phyloP scores from a whole-genome alignment of 164 flowering plant genomes.

The Liriodendron chinense region DNA sequence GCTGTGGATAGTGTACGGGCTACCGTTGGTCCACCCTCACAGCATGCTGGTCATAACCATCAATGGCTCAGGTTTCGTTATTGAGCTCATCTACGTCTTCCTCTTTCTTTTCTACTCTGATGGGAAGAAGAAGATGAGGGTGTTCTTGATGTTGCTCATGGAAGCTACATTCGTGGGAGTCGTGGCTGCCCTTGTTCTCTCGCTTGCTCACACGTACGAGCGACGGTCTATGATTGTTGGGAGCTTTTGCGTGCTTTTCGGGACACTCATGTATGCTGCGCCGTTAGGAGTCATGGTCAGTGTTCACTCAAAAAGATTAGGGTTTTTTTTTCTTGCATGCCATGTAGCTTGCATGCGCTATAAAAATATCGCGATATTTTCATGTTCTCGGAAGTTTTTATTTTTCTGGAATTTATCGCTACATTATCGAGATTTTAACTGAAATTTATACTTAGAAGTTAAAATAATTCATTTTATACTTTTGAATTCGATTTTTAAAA shows the following conservation, averaged over 20 bases:
- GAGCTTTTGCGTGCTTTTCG: constrained; percentile 39
- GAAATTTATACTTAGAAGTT: too few relatives aligned
- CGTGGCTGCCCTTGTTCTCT: constrained; percentile 34
- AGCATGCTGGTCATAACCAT: constrained; percentile 66
- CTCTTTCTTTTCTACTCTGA: constrained; percentile 52
- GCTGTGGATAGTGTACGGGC: constrained; percentile 76
- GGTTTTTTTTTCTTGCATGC: too few relatives aligned
- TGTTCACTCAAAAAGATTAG: too few relatives aligned
- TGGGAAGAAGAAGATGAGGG: constrained; percentile 33
- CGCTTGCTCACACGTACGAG: constrained; percentile 34
- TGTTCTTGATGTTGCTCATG: constrained; percentile 24
- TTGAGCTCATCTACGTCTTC: constrained; percentile 51
- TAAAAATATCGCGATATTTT: too few relatives aligned
- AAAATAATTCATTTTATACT: too few relatives aligned
- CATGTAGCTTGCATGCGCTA: too few relatives aligned
- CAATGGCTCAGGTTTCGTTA: constrained; percentile 52
- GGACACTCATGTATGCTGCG: constrained; percentile 63
- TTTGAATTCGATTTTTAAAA: too few relatives aligned
- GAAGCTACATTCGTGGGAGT: constrained; percentile 36
- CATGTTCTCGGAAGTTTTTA: too few relatives aligned
- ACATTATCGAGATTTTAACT: too few relatives aligned
- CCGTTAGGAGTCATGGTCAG: constrained; percentile 73
- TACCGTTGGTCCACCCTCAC: constrained; percentile 69
- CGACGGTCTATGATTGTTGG: constrained; percentile 50
- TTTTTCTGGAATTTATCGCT: too few relatives aligned